Percentiles rank a stretch among this genome's conserved stretches.
Evolutionary conservation across 768 basidiomycete species (phyloP).

Genomic region (Boletales sp.): DNA sequence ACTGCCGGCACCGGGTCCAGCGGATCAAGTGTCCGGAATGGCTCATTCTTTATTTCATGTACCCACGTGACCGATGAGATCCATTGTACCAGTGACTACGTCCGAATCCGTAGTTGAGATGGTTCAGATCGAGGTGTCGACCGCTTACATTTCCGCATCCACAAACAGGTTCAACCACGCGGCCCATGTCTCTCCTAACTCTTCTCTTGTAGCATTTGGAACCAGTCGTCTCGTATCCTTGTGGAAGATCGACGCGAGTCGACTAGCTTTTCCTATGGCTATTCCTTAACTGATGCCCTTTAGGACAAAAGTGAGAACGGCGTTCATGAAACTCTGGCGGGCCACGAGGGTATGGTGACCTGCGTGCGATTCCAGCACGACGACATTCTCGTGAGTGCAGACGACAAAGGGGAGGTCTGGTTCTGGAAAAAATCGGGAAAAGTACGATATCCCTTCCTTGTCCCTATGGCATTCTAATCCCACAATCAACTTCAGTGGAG

Average conservation of each 20-base stretch:
- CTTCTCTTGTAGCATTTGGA: constrained; percentile 51
- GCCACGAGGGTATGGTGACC: constrained; percentile 72
- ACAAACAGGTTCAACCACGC: constrained; percentile 44
- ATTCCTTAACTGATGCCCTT: constrained; percentile 3
- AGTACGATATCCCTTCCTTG: constrained; percentile 10
- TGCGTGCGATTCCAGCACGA: constrained; percentile 65
- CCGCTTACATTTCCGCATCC: constrained; percentile 45
- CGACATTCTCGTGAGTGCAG: constrained; percentile 61
- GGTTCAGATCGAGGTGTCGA: constrained; percentile 12
- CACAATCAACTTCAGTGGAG: constrained; percentile 51
- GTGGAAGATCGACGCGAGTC: constrained; percentile 53
- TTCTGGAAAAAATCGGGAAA: constrained; percentile 51
- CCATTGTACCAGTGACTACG: too few species aligned
- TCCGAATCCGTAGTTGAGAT: background rate
- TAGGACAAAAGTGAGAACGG: constrained; percentile 52
- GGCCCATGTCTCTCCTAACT: constrained; percentile 32
- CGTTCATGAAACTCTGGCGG: constrained; percentile 67
- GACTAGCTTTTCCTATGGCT: background rate
- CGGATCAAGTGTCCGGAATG: too few species aligned
- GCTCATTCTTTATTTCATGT: background rate
- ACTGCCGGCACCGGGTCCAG: too few species aligned
- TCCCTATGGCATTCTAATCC: constrained; percentile 10
- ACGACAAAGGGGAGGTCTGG: constrained; percentile 66
- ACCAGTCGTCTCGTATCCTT: constrained; percentile 53
- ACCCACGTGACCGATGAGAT: constrained; percentile 21